phyloP scores from a whole-genome alignment of 305 asterid genomes.

The Petunia hybrid region DNA sequence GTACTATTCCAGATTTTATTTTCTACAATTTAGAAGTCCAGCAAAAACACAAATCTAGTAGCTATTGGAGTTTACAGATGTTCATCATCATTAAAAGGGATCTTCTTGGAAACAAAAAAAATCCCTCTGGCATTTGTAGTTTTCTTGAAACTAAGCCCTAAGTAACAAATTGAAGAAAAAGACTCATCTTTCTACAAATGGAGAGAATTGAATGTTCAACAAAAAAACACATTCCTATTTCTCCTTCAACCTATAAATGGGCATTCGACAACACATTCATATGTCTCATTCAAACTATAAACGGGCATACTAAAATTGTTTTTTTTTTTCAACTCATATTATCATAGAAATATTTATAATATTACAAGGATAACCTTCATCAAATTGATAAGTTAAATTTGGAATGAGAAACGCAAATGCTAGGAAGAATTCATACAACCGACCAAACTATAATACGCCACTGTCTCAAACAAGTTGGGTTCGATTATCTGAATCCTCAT shows the following conservation, averaged over 20 bases:
- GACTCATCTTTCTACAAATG: background rate
- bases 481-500: no score
- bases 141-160: background rate
- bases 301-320: background rate
- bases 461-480: no score
- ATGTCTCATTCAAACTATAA: background rate
- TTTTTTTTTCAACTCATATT: background rate
- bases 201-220: background rate
- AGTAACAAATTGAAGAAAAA: no score
- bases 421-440: background rate
- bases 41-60: background rate
- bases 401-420: background rate
- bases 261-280: background rate
- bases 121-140: background rate
- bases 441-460: background rate
- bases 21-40: background rate
- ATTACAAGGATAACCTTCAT: background rate
- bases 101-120: no score
- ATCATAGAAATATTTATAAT: background rate
- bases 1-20: background rate
- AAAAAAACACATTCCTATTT: background rate
- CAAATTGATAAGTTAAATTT: background rate
- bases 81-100: background rate
- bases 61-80: background rate
- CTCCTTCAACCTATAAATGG: background rate